phyloP scores from a whole-genome alignment of 495 filamentous ascomycete genomes.

The Neurospora sp. region DNA sequence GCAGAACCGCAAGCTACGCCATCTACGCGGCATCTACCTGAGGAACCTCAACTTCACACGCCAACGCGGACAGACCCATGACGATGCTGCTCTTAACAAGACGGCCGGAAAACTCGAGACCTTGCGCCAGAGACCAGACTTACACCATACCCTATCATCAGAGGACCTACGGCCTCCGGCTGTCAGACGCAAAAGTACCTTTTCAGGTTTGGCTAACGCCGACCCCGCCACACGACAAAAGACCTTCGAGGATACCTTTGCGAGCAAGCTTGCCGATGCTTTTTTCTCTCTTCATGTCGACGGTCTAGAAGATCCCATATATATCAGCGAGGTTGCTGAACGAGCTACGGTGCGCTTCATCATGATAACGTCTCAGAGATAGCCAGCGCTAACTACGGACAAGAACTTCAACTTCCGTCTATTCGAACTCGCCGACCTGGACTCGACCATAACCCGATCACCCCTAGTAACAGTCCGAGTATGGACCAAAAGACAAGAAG shows the following conservation, averaged over 20 bases:
- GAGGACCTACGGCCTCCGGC: slow-evolving; percentile 45
- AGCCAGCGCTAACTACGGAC: neutral
- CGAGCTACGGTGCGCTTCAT: slow-evolving; percentile 52
- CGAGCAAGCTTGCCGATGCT: slow-evolving; percentile 66
- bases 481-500: slow-evolving; percentile 58
- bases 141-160: slow-evolving; percentile 66
- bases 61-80: slow-evolving; percentile 62
- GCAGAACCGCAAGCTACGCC: slow-evolving; percentile 81
- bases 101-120: slow-evolving; percentile 60
- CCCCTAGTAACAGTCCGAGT: slow-evolving; percentile 58
- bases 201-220: slow-evolving; percentile 46
- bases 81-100: slow-evolving; percentile 74
- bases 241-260: slow-evolving; percentile 62
- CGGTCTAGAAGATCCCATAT: slow-evolving; percentile 59
- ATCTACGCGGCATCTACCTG: slow-evolving; percentile 77
- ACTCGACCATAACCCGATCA: slow-evolving; percentile 52
- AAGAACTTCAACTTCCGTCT: slow-evolving; percentile 80
- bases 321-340: slow-evolving; percentile 76
- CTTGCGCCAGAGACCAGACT: slow-evolving; percentile 38
- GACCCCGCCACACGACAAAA: slow-evolving; percentile 61
- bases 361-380: neutral
- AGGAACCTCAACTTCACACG: slow-evolving; percentile 68
- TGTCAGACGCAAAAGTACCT: slow-evolving; percentile 57
- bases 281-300: slow-evolving; percentile 81
- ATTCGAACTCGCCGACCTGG: slow-evolving; percentile 68